phyloP scores from a whole-genome alignment of 192 early-diverging fungal genomes.

The Podila clonocystis region DNA sequence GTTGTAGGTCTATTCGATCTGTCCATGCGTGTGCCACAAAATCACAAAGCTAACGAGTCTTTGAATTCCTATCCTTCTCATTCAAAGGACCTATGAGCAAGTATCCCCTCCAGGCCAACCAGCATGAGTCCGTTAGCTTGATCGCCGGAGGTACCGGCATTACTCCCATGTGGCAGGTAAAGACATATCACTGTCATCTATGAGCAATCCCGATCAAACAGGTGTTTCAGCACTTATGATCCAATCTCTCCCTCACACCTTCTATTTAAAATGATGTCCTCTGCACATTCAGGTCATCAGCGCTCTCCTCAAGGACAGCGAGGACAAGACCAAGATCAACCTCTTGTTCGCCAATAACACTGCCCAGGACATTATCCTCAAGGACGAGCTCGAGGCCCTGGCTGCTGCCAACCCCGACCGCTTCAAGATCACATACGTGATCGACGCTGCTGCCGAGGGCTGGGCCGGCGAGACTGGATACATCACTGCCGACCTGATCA shows the following conservation, averaged over 20 bases:
- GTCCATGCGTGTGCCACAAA: neutral
- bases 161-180: constrained; percentile 66
- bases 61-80: neutral
- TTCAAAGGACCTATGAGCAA: constrained; percentile 72
- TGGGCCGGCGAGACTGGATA: constrained; percentile 84
- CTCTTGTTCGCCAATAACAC: constrained; percentile 77
- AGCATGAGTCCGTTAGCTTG: constrained; percentile 70
- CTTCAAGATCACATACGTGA: constrained; percentile 72
- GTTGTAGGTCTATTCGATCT: neutral
- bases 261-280: neutral
- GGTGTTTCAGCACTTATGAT: neutral
- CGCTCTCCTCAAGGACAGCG: constrained; percentile 66
- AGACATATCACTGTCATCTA: too few relatives aligned
- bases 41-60: neutral
- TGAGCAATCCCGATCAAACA: neutral
- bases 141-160: constrained; percentile 84
- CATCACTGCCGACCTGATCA: constrained; percentile 76
- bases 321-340: constrained; percentile 76
- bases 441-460: constrained; percentile 66
- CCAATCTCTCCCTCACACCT: constrained; percentile 42
- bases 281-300: constrained; percentile 56
- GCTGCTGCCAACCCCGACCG: constrained; percentile 66
- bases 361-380: constrained; percentile 74
- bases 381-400: constrained; percentile 68
- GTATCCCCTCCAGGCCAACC: constrained; percentile 68